A percentile compares a stretch with the other conserved stretches of the same genome.
These are phyloP conservation scores for Tricholoma sp. DNA, from an alignment of 768 basidiomycete genomes.

Conservation along the genomic window DNA sequence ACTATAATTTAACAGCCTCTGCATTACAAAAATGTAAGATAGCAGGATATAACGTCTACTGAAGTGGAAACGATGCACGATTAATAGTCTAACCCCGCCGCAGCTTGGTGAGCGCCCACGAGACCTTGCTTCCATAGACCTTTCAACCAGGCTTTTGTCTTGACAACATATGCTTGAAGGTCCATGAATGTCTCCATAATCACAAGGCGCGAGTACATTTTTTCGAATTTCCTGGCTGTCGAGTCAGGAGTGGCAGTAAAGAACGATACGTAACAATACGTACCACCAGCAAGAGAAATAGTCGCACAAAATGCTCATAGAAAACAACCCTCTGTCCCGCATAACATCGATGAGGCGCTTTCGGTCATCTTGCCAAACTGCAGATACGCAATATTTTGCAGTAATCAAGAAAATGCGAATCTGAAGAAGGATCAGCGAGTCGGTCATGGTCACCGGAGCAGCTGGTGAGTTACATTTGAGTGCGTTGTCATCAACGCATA, in stretches of 20 bases:
- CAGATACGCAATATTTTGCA: conserved; percentile 80
- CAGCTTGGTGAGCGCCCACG: conserved; percentile 63
- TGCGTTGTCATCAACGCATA: conserved; percentile 84
- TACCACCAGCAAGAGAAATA: conserved; percentile 71
- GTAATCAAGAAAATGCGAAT: conserved; percentile 88
- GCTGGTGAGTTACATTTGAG: conserved; percentile 47
- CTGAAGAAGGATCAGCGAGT: conserved; percentile 24
- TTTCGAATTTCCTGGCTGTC: conserved; percentile 54
- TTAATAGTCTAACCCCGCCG: conserved; percentile 53
- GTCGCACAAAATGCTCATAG: conserved; percentile 37
- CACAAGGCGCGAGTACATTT: conserved; percentile 42
- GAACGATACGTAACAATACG: conserved; percentile 17
- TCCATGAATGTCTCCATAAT: conserved; percentile 64
- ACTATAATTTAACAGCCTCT: not conserved
- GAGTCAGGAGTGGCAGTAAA: conserved; percentile 3
- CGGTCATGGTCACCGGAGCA: not conserved
- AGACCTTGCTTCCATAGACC: conserved; percentile 58
- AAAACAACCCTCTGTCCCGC: conserved; percentile 45
- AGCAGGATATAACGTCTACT: not conserved
- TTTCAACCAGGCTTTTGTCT: conserved; percentile 56
- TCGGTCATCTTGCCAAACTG: conserved; percentile 73
- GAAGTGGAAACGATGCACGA: not conserved
- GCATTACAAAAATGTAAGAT: conserved; percentile 5
- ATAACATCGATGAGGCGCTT: conserved; percentile 40
- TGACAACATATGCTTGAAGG: conserved; percentile 48